Conservation (phyloP, 441 rosid genomes). For the Adansonia gregorii region DNA sequence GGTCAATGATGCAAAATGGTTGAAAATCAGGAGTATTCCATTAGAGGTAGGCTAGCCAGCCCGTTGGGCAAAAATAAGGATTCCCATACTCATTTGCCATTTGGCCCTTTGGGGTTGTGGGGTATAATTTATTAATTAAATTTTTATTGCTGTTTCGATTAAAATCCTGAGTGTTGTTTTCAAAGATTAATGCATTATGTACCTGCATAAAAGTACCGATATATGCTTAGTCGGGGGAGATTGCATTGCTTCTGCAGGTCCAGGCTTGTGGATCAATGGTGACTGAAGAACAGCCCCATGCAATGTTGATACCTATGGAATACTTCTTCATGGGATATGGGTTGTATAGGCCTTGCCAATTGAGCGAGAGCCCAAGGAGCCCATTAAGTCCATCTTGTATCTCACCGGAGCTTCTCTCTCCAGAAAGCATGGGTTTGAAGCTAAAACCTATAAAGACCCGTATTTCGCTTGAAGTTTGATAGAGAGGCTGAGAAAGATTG, state of each 20-base stretch:
- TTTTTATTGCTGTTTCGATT: background rate
- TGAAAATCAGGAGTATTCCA: background rate
- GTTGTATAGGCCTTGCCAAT: constrained; percentile 53
- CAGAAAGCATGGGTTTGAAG: constrained; percentile 81
- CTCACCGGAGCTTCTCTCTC: constrained; percentile 78
- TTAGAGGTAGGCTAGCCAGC: background rate
- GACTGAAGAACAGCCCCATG: constrained; percentile 85
- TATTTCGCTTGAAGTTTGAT: constrained; percentile 39
- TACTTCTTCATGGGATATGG: constrained; percentile 78
- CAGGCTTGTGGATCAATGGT: constrained; percentile 85
- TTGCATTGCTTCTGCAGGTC: constrained; percentile 43
- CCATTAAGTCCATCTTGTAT: constrained; percentile 75
- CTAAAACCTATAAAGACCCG: constrained; percentile 80
- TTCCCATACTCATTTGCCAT: background rate
- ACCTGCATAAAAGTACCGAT: background rate
- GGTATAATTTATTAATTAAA: background rate
- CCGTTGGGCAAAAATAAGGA: background rate
- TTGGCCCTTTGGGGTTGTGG: background rate
- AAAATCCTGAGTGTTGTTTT: background rate
- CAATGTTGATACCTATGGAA: constrained; percentile 84
- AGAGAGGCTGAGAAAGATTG: background rate
- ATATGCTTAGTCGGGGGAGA: background rate
- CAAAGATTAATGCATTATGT: background rate
- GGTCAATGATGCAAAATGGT: background rate
- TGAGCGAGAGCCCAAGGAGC: constrained; percentile 64